These are phyloP conservation scores for Drechslerella dactyloides DNA, from an alignment of 2,329 filamentous ascomycete genomes.

Conservation along the genomic window DNA sequence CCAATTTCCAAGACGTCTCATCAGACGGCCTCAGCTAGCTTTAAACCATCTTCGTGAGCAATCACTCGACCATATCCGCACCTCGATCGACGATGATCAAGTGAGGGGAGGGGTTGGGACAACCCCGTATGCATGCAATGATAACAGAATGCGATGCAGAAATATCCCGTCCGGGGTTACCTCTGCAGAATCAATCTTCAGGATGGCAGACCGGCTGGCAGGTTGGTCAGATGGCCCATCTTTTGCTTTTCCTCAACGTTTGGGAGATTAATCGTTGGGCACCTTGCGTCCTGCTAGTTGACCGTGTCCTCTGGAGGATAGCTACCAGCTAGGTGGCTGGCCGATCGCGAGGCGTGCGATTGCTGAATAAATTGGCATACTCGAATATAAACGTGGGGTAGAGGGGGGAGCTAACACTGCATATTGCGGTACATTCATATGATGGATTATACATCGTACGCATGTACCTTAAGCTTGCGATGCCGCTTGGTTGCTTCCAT, in stretches of 20 bases:
- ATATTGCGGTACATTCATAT: too few species aligned
- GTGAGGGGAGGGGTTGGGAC: background rate
- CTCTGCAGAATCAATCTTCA: background rate
- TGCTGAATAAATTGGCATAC: too few species aligned
- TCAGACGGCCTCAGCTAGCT: background rate
- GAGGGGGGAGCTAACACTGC: too few species aligned
- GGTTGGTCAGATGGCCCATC: background rate
- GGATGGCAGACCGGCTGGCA: background rate
- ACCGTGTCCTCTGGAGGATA: too few species aligned
- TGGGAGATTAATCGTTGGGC: background rate
- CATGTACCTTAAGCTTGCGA: too few species aligned
- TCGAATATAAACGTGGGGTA: too few species aligned
- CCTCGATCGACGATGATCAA: background rate
- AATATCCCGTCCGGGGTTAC: background rate
- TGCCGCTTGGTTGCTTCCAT: too few species aligned
- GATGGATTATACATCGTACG: too few species aligned
- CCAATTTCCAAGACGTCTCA: background rate
- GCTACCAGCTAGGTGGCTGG: too few species aligned
- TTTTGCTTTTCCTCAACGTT: background rate
- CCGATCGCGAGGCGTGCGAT: too few species aligned
- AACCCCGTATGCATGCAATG: background rate
- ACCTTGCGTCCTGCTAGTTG: background rate
- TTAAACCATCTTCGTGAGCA: background rate
- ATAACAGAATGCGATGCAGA: background rate
- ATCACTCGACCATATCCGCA: background rate